A percentile compares a stretch with the other conserved stretches of the same genome.
Conservation (phyloP, 2,329 filamentous ascomycete genomes). For the Xylaria sp. region DNA sequence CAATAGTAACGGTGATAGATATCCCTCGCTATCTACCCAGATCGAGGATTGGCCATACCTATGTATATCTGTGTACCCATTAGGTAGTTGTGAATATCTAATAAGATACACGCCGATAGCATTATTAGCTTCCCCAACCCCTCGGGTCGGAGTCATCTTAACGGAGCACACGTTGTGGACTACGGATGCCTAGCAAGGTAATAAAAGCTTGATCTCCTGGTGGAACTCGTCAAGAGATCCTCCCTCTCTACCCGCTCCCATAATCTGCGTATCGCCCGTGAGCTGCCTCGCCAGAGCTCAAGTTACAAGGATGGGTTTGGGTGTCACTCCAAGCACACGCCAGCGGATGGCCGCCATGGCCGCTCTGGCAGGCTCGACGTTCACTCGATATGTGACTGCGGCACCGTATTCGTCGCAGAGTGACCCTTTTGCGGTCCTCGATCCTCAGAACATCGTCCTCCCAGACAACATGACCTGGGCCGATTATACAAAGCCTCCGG, state of each 20-base stretch:
- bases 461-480: constrained; percentile 60
- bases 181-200: constrained; percentile 8
- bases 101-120: not conserved
- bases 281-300: constrained; percentile 7
- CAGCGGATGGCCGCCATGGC: constrained; percentile 22
- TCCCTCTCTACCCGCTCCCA: not conserved
- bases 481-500: constrained; percentile 54
- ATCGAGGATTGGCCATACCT: not conserved
- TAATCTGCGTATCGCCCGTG: not conserved
- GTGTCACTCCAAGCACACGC: constrained; percentile 1
- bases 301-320: constrained; percentile 31
- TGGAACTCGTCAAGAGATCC: not conserved
- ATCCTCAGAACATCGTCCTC: constrained; percentile 59
- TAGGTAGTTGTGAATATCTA: not conserved
- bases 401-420: constrained; percentile 28
- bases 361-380: constrained; percentile 27
- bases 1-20: constrained; percentile 5
- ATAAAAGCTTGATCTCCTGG: constrained; percentile 24
- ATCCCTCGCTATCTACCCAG: not conserved
- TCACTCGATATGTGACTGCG: constrained; percentile 24
- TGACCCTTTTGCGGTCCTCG: constrained; percentile 55
- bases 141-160: constrained; percentile 3
- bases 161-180: constrained; percentile 3
- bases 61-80: not conserved
- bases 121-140: constrained; percentile 16